phyloP scores from a whole-genome alignment of 2,329 filamentous ascomycete genomes.

The Zasmidium angulare region DNA sequence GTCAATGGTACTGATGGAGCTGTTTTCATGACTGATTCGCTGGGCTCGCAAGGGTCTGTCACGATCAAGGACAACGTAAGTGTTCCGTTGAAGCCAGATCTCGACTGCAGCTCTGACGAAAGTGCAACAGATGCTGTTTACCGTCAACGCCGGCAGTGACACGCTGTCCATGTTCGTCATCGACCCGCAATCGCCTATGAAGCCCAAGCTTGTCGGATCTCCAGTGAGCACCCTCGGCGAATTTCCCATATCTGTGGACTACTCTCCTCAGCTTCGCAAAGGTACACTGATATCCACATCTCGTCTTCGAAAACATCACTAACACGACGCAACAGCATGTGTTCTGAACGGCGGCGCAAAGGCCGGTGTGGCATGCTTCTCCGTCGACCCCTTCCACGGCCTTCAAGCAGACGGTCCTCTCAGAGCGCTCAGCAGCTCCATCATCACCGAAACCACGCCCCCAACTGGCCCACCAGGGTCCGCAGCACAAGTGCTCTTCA shows the following conservation, averaged over 20 bases:
- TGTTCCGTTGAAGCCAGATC: not conserved
- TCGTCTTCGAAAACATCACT: not conserved
- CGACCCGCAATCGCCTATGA: conserved; percentile 11
- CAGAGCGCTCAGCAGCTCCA: conserved; percentile 5
- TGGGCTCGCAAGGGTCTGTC: not conserved
- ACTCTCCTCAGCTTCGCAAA: conserved; percentile 14
- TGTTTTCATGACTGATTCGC: not conserved
- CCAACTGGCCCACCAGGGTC: conserved; percentile 14
- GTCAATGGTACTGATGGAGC: not conserved
- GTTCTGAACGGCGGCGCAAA: conserved; percentile 19
- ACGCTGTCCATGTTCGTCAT: conserved; percentile 18
- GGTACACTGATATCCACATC: conserved; percentile 3
- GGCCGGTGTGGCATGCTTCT: conserved; percentile 19
- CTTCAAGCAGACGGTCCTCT: conserved; percentile 9
- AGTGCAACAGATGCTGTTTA: conserved; percentile 11
- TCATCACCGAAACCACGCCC: conserved; percentile 19
- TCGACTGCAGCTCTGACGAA: not conserved
- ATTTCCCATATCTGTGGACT: conserved; percentile 19
- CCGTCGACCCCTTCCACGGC: conserved; percentile 10
- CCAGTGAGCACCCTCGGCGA: conserved; percentile 15
- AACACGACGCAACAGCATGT: conserved; percentile 7
- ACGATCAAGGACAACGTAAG: not conserved
- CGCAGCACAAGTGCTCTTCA: conserved; percentile 20
- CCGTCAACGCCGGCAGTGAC: conserved; percentile 18
- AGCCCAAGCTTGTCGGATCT: conserved; percentile 9